Percentiles rank a stretch among this genome's conserved stretches.
These are phyloP conservation scores for Actinidia arguta DNA, from an alignment of 179 eudicot species.

Conservation along the genomic window DNA sequence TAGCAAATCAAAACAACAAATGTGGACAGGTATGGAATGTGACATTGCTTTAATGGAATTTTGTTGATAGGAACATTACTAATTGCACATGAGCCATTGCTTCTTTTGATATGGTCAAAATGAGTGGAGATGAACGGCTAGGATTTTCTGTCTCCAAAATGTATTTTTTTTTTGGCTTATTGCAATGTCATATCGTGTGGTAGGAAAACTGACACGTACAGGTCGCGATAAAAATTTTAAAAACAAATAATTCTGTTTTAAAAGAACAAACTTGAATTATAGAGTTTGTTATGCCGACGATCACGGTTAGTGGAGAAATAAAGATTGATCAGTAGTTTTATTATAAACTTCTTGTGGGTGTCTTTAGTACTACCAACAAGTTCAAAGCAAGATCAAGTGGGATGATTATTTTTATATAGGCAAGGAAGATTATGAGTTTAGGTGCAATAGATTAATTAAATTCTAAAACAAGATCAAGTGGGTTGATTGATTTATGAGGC, in stretches of 20 bases:
- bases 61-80: not conserved
- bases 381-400: constrained; percentile 3
- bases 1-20: not conserved
- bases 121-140: constrained; percentile 22
- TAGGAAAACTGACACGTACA: no score
- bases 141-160: no score
- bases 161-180: no score
- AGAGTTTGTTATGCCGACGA: constrained; percentile 19
- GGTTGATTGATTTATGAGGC: no score
- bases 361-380: constrained; percentile 23
- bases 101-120: constrained; percentile 12
- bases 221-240: no score
- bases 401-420: not conserved
- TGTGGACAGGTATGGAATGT: not conserved
- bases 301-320: constrained; percentile 28
- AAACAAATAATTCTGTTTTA: no score
- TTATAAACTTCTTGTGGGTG: constrained; percentile 28
- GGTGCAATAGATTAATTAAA: no score
- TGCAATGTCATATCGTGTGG: no score
- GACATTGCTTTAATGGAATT: not conserved
- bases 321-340: no score
- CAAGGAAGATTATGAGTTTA: not conserved
- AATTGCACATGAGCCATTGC: constrained; percentile 15
- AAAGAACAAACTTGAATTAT: not conserved
- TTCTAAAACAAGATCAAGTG: no score